Percentiles rank a stretch among this genome's conserved stretches.
Evolutionary conservation across 139 green algal species (phyloP).

Genomic region (Tetradesmus obliquus): DNA sequence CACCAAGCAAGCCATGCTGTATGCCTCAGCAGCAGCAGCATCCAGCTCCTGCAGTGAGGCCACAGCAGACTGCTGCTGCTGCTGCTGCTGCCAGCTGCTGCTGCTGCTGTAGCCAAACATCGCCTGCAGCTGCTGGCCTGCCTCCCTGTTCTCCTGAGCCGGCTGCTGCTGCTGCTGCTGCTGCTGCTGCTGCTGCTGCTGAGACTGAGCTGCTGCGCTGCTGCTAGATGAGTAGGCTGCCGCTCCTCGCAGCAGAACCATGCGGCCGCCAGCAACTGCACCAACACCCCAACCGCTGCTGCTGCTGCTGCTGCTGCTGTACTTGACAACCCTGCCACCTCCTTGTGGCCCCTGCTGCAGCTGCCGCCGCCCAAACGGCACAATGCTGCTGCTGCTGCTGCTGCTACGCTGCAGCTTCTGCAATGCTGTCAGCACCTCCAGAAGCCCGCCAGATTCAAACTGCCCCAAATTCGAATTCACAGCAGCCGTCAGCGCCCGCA

Average conservation of each 20-base stretch:
- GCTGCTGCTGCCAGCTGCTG: neutral
- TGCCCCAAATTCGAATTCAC: neutral
- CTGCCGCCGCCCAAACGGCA: neutral
- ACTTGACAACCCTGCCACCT: too few species aligned
- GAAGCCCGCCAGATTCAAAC: neutral
- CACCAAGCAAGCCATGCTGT: conserved; percentile 30
- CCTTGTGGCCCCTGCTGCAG: too few species aligned
- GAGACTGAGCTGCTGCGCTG: neutral
- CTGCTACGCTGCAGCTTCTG: neutral
- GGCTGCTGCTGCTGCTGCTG: neutral
- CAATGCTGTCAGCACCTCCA: neutral
- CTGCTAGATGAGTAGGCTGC: neutral
- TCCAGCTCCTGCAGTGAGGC: conserved; percentile 13
- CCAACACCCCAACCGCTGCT: neutral
- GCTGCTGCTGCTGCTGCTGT: conserved; percentile 3
- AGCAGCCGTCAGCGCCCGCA: neutral
- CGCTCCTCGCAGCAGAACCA: neutral
- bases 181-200: neutral
- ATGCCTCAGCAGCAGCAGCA: conserved; percentile 15
- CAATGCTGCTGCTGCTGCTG: conserved; percentile 17
- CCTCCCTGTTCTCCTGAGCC: neutral
- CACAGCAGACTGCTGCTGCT: neutral
- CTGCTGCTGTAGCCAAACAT: neutral
- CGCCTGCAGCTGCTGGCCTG: neutral
- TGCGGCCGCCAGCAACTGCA: neutral